phyloP scores from a whole-genome alignment of 306 rosid species.

The Gleditsia sinensis region DNA sequence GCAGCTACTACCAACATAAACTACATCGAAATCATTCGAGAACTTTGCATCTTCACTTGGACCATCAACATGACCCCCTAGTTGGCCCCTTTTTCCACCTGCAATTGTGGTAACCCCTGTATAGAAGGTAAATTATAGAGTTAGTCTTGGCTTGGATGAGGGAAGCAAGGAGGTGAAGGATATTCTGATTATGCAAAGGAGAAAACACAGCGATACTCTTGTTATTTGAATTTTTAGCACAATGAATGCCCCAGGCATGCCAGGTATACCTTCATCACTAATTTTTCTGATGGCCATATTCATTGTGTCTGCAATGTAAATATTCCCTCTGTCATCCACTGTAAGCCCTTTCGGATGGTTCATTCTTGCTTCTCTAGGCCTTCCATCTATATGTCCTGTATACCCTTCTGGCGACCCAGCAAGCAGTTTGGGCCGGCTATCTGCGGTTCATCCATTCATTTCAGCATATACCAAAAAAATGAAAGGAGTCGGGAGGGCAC shows the following conservation, averaged over 20 bases:
- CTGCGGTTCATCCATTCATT: conserved; percentile 53
- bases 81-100: conserved; percentile 86
- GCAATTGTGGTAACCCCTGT: conserved; percentile 97
- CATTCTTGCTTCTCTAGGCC: conserved; percentile 89
- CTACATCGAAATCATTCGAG: conserved; percentile 83
- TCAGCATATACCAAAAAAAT: conserved; percentile 31
- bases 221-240: background rate
- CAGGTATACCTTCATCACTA: conserved; percentile 80
- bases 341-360: conserved; percentile 92
- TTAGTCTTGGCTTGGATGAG: conserved; percentile 8
- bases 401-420: conserved; percentile 94
- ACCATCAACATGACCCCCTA: conserved; percentile 94
- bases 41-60: conserved; percentile 97
- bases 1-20: conserved; percentile 78
- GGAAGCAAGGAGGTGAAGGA: background rate
- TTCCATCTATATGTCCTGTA: conserved; percentile 90
- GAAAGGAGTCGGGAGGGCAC: background rate
- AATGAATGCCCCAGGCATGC: no score
- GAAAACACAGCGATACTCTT: background rate
- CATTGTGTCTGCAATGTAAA: conserved; percentile 92
- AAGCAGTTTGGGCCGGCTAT: conserved; percentile 84
- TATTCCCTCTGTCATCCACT: conserved; percentile 79
- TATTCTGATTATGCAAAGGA: background rate
- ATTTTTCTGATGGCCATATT: conserved; percentile 97
- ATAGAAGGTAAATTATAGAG: conserved; percentile 18